These are phyloP conservation scores for Ormosia semicastrata DNA, from an alignment of 306 rosid species.

Conservation along the genomic window DNA sequence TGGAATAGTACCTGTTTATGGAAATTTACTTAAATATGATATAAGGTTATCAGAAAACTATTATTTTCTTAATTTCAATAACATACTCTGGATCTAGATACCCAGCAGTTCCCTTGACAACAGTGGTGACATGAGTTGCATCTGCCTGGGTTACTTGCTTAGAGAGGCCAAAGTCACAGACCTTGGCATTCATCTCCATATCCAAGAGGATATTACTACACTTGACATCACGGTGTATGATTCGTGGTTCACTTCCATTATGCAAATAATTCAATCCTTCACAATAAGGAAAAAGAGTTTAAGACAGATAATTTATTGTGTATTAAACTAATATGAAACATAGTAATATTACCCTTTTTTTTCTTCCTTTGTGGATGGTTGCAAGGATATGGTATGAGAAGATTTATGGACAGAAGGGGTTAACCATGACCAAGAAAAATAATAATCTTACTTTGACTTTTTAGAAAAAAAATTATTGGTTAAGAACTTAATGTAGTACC, in stretches of 20 bases:
- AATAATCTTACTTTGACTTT: neutral
- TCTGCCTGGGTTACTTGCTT: constrained; percentile 72
- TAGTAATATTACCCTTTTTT: neutral
- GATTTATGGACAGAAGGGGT: neutral
- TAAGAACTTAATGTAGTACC: constrained; percentile 42
- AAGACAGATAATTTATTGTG: neutral
- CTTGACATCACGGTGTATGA: constrained; percentile 93
- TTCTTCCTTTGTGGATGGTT: neutral
- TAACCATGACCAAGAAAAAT: neutral
- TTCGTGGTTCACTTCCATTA: constrained; percentile 86
- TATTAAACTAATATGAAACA: neutral
- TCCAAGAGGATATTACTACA: constrained; percentile 92
- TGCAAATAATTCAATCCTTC: constrained; percentile 92
- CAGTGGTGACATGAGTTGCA: constrained; percentile 93
- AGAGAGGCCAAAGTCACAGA: constrained; percentile 92
- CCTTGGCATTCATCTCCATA: constrained; percentile 83
- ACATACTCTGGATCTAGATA: constrained; percentile 96
- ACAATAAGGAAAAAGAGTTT: constrained; percentile 12
- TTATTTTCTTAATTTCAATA: neutral
- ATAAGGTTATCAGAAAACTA: neutral
- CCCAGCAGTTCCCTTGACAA: constrained; percentile 95
- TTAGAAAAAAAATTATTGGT: neutral
- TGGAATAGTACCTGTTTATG: constrained; percentile 66
- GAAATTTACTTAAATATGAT: neutral
- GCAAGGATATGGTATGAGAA: neutral